Base-by-base conservation (phyloP, 2,329 filamentous ascomycete genomes). In the Penicillium brevicompactum region DNA sequence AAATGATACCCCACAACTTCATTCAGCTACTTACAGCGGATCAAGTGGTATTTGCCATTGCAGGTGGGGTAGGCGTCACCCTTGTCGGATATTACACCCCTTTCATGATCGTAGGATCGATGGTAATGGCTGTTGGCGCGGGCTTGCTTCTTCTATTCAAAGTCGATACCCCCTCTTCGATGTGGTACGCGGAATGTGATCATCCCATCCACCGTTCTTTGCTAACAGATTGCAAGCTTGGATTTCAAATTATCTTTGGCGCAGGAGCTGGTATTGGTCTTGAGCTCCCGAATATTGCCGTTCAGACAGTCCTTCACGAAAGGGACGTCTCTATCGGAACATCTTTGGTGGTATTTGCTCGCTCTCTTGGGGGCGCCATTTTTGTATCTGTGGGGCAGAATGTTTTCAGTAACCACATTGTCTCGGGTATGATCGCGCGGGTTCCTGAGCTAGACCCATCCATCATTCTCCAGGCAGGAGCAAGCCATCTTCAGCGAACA, bases 281-380 rank as follows among this genome's bases (percentile, higher is more conserved):
- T 4, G 13, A 37, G 34, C 34, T n/a, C 11, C 13, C 34, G 4
- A 14, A n/a, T 14, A 37, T 37, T n/a, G 34, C 34, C 13, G 34
- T 37, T n/a, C 34, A 37, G n/a, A 37, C 13, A n/a, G 34, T n/a
- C 13, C 34, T 37, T 37, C 13, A 5, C 2, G 13, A 4, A 14
- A n/a, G 5, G 13, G 34, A 37, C n/a, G 53, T 75, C 16, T 67
- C 72, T 2, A 66, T 65, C 27, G 70, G 66, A 13, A 74, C 71
- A 11, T 65, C 68, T 11, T 47, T 70, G 43, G 66, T 72, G 34
- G 65, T 73, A 40, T 74, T 75, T 56, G 56, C 61, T 48, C 68
- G 72, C 38, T 69, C 61, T 5, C 67, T 74, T 30, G 70, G 71
- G 8, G 34, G 34, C 13, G 34, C 34, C 14, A n/a, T 37, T n/a